Evolutionary conservation across 768 basidiomycete species (phyloP), one percentile per base, ranked within the genome.

Genomic region (Termitomyces sp.): DNA sequence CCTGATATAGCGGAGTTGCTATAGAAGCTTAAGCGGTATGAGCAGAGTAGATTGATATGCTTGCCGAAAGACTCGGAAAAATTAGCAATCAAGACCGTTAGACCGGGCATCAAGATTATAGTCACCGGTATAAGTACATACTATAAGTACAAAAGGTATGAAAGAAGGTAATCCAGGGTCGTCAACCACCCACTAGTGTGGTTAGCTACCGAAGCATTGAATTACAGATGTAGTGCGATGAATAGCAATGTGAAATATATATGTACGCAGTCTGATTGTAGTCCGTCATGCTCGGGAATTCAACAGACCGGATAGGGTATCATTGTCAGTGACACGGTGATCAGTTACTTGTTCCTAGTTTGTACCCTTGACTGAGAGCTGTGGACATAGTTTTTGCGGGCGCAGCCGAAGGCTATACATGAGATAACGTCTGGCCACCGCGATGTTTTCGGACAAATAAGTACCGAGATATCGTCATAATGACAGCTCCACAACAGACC

Each of bases 391-490:
- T 38, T 40, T 38, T 38, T 38, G 4, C 12, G 25, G 6, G 23
- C 16, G 10, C 14, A 34, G 34, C 31, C 25, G 3, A 10, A 50
- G 14, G 27, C 54, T 45, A 64, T 21, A 64, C 59, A 25, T 53
- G 59, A 16, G 40, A 58, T 8, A 31, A 12, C 53, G 25, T 16
- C 4, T 41, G 31, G 17, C 46, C 32, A 9, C 48, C 57, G 43
- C 54, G 38, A 41, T 49, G 48, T 45, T 67, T 53, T 34, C 49
- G 52, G 19, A 65, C 41, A 44, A 62, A 65, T 14, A 65, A 25
- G 55, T 60, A 42, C n/a, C 65, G 59, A 43, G 65, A 65, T 54
- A 64, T 45, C 10, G 40, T 37, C 65, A 65, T 65, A 5, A 49
- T 32, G 23, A 58, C 37, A 17, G 60, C 63, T 14, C 65, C 65